Evolutionary conservation across 441 rosid genomes (phyloP).

Genomic region (Gossypium schwendimanii): DNA sequence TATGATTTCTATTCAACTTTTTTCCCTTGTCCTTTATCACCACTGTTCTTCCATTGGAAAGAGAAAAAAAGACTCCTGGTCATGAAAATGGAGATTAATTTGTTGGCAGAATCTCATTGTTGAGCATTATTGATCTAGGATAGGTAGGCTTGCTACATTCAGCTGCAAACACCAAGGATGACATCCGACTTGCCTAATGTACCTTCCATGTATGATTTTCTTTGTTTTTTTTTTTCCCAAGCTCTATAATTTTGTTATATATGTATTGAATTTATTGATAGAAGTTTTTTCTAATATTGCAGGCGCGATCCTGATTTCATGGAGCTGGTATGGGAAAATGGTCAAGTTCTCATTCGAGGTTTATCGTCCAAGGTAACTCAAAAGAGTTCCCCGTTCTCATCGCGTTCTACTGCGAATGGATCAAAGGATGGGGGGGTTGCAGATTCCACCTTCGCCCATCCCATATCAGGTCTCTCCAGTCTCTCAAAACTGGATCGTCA

Average conservation of each 20-base stretch:
- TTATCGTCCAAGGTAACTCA: slow-evolving; percentile 14
- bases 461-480: neutral
- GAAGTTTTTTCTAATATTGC: slow-evolving; percentile 12
- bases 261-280: neutral
- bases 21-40: neutral
- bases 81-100: neutral
- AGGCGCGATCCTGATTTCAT: slow-evolving; percentile 29
- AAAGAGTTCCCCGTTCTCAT: neutral
- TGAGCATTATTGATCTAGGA: neutral
- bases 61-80: neutral
- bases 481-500: neutral
- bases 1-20: neutral
- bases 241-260: neutral
- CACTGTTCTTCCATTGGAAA: neutral
- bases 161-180: slow-evolving; percentile 3
- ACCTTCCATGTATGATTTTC: slow-evolving; percentile 16
- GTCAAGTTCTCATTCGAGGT: slow-evolving; percentile 24
- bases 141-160: neutral
- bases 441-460: slow-evolving; percentile 6
- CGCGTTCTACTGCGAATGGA: neutral
- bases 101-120: neutral
- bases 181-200: neutral
- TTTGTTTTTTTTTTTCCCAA: neutral
- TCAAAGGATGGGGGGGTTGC: slow-evolving; percentile 6
- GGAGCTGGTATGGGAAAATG: slow-evolving; percentile 43